Evolutionary conservation across 2,329 filamentous ascomycete genomes (phyloP).

Genomic region (Ophiostoma fasciatum): DNA sequence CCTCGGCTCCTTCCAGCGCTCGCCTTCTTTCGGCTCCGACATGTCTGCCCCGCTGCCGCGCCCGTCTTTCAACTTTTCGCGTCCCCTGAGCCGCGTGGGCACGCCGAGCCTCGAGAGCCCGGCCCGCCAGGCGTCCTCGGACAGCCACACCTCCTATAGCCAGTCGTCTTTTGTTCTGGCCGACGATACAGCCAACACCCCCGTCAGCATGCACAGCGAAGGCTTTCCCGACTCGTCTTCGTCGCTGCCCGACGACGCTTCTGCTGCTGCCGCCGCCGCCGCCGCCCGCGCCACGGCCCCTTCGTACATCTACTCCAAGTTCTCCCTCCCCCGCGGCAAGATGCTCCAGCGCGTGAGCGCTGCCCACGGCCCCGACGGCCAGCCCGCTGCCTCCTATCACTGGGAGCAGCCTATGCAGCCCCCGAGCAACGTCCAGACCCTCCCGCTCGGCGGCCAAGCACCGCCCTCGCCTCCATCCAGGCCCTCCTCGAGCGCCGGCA

Average conservation of each 20-base stretch:
- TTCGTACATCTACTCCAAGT: slow-evolving; percentile 80
- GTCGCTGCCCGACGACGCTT: slow-evolving; percentile 26
- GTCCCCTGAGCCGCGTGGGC: slow-evolving; percentile 65
- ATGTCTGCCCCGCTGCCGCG: slow-evolving; percentile 53
- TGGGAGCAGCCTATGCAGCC: slow-evolving; percentile 43
- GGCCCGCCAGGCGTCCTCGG: slow-evolving; percentile 47
- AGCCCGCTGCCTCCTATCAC: slow-evolving; percentile 37
- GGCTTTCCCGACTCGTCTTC: slow-evolving; percentile 40
- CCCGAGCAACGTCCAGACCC: slow-evolving; percentile 27
- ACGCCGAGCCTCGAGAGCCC: slow-evolving; percentile 44
- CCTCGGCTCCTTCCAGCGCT: slow-evolving; percentile 50
- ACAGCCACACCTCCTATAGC: slow-evolving; percentile 44
- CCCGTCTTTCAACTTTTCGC: slow-evolving; percentile 84
- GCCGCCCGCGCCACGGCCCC: slow-evolving; percentile 33
- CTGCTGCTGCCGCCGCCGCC: too few relatives aligned
- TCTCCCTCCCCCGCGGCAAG: slow-evolving; percentile 69
- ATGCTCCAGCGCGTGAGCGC: slow-evolving; percentile 51
- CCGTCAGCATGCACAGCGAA: slow-evolving; percentile 58
- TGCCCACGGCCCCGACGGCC: slow-evolving; percentile 41
- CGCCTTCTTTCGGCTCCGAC: slow-evolving; percentile 75
- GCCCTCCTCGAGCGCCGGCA: slow-evolving; percentile 42
- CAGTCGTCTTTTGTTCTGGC: slow-evolving; percentile 47
- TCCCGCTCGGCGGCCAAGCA: slow-evolving; percentile 28
- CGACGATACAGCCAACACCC: slow-evolving; percentile 53
- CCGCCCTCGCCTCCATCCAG: slow-evolving; percentile 50